Evolutionary conservation across 495 filamentous ascomycete species (phyloP).

Genomic region (Xylaria scruposa): DNA sequence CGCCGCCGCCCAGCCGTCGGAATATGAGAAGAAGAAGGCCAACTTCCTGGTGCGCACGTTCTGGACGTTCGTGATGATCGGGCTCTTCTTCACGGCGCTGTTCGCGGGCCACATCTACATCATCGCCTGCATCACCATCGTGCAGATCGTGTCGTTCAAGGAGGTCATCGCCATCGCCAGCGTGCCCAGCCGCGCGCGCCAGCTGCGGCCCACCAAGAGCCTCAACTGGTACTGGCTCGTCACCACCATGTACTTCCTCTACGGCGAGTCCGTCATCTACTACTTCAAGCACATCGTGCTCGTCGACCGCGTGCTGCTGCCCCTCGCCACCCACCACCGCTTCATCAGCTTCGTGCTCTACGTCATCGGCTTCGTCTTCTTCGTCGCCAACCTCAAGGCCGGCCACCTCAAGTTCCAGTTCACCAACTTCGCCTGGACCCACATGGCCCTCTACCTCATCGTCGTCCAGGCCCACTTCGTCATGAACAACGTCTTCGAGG

Average conservation of each 20-base stretch:
- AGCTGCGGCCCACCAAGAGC: conserved; percentile 90
- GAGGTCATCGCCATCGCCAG: conserved; percentile 98
- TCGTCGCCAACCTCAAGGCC: conserved; percentile 93
- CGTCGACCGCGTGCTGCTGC: conserved; percentile 90
- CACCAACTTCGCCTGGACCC: conserved; percentile 98
- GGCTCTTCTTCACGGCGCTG: conserved; percentile 85
- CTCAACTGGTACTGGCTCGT: conserved; percentile 99
- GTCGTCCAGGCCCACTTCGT: conserved; percentile 99
- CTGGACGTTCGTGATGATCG: conserved; percentile 99
- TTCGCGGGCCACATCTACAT: conserved; percentile 98
- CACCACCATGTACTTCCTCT: conserved; percentile 98
- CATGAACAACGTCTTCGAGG: conserved; percentile 99
- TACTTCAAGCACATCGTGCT: conserved; percentile 99
- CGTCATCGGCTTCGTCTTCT: conserved; percentile 98
- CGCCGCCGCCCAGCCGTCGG: conserved; percentile 50
- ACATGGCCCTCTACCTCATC: conserved; percentile 98
- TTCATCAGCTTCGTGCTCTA: conserved; percentile 99
- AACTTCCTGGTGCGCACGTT: conserved; percentile 97
- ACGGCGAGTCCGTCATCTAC: conserved; percentile 98
- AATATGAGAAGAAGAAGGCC: conserved; percentile 98
- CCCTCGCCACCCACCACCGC: conserved; percentile 94
- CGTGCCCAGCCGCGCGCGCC: conserved; percentile 87
- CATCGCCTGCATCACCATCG: conserved; percentile 84
- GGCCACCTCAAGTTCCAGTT: conserved; percentile 98
- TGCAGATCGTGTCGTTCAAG: conserved; percentile 98